Base-by-base conservation (phyloP, 2,329 filamentous ascomycete genomes). In the Penicillium glabrum region DNA sequence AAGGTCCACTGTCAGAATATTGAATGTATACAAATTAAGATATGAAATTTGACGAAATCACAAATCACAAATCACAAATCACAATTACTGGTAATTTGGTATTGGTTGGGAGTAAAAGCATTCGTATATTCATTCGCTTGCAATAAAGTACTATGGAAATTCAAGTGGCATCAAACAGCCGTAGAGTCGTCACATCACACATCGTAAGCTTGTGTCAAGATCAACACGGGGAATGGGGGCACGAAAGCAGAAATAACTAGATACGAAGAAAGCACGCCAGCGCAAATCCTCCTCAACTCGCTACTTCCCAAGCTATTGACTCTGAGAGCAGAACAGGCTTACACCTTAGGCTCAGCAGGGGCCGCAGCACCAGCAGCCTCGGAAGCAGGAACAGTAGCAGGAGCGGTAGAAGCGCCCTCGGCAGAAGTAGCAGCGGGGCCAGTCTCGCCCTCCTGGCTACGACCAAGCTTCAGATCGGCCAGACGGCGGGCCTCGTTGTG, bases 401-500 rank as follows among this genome's bases (percentile, higher is more conserved):
- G 58, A 48, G 62, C 65, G 16, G 55, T 48, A 35, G 58, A 54
- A 7, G 57, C 48, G 31, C 61, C 44, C 31, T 59, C 54, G 21
- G 63, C 37, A 14, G 51, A 16, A 19, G 51, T 23, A 31, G 16
- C 23, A 39, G 23, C 29, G 11, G 44, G 37, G 21, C 54, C 47
- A 51, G 60, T 37, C 56, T 63, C 71, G 61, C 50, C 70, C 69
- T 53, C 79, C 33, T 66, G 73, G 63, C 74, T 77, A 48, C 82
- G 81, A 46, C 77, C 76, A 46, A 69, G 87, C 88, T 97, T 97
- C 65, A 99, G 77, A 63, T 96, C 87, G 49, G 93, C 93, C 53
- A 99, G 82, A 66, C 95, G 87, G 61, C 89, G 84, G 31, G 95
- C 95, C 82, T 99, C 95, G 61, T 83, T 84, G 78, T 99, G 95